A percentile compares a stretch with the other conserved stretches of the same genome.
phyloP scores from a whole-genome alignment of 768 basidiomycete genomes.

The Lactarius hengduanensis region DNA sequence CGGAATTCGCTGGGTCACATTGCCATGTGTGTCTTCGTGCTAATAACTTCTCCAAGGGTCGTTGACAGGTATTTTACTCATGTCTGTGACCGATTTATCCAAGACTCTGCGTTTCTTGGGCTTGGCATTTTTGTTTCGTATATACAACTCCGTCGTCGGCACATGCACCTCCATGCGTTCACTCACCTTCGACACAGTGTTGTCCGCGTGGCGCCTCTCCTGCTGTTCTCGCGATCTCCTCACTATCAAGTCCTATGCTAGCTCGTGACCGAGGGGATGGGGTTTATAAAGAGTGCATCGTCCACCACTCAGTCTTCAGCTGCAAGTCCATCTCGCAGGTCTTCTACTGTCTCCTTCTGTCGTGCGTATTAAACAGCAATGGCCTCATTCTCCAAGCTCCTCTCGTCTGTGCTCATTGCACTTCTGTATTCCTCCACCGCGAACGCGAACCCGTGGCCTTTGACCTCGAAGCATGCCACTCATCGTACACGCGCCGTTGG shows the following conservation, averaged over 20 bases:
- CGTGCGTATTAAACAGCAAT: constrained; percentile 6
- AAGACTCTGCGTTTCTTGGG: background rate
- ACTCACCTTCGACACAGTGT: background rate
- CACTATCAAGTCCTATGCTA: background rate
- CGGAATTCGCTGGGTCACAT: too few species aligned
- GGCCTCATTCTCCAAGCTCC: constrained; percentile 30
- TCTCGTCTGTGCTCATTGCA: constrained; percentile 31
- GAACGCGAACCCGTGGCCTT: constrained; percentile 31
- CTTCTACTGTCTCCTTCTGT: background rate
- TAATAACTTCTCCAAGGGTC: too few species aligned
- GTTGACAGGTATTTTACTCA: too few species aligned
- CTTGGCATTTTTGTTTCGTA: background rate
- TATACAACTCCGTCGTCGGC: background rate
- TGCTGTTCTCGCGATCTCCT: background rate
- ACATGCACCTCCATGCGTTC: background rate
- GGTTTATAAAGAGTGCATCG: background rate
- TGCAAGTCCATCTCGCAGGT: background rate
- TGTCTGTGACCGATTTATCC: background rate
- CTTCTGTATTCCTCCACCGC: constrained; percentile 29
- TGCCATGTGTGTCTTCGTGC: too few species aligned
- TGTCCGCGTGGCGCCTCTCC: background rate
- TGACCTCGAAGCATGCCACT: constrained; percentile 31
- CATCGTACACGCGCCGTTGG: constrained; percentile 30
- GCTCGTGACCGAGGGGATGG: background rate
- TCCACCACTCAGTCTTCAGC: background rate